A percentile compares a stretch with the other conserved stretches of the same genome.
phyloP scores from a whole-genome alignment of 257 asterid genomes.

The Ophiorrhiza pumila region DNA sequence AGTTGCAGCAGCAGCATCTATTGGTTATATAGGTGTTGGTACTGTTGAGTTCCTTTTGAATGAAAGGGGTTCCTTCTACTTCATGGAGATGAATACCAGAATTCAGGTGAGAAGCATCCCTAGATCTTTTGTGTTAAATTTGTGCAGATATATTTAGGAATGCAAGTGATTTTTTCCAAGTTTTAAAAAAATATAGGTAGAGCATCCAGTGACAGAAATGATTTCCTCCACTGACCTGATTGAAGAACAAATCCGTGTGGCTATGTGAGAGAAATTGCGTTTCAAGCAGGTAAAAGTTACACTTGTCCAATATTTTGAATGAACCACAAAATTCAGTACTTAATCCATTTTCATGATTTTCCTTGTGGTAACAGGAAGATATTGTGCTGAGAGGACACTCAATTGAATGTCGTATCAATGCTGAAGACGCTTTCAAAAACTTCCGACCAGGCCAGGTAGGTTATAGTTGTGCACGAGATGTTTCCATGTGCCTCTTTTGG shows the following conservation, averaged over 20 bases:
- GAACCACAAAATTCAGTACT: background rate
- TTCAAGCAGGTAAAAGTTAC: constrained; percentile 57
- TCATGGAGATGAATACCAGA: constrained; percentile 99
- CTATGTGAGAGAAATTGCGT: constrained; percentile 86
- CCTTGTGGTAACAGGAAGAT: constrained; percentile 57
- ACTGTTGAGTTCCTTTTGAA: constrained; percentile 95
- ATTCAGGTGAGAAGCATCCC: constrained; percentile 65
- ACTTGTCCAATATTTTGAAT: background rate
- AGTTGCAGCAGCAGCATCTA: constrained; percentile 98
- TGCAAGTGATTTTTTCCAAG: constrained; percentile 4
- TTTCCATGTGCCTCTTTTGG: background rate
- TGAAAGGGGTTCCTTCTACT: constrained; percentile 95
- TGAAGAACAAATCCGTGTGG: constrained; percentile 96
- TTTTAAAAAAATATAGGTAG: constrained; percentile 54
- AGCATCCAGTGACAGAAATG: constrained; percentile 99
- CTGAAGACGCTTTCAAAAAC: constrained; percentile 98
- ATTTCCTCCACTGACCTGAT: constrained; percentile 95
- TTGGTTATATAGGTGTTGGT: constrained; percentile 95
- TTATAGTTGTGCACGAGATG: constrained; percentile 14
- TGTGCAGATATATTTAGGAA: constrained; percentile 1
- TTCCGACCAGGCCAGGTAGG: constrained; percentile 97
- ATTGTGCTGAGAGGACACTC: constrained; percentile 91
- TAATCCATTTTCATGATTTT: constrained; percentile 3
- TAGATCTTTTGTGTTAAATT: background rate
- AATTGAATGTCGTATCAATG: constrained; percentile 97